Percentiles rank a stretch among this genome's conserved stretches.
Evolutionary conservation across 345 rosid genomes (phyloP).

Genomic region (Moringa oleifera): DNA sequence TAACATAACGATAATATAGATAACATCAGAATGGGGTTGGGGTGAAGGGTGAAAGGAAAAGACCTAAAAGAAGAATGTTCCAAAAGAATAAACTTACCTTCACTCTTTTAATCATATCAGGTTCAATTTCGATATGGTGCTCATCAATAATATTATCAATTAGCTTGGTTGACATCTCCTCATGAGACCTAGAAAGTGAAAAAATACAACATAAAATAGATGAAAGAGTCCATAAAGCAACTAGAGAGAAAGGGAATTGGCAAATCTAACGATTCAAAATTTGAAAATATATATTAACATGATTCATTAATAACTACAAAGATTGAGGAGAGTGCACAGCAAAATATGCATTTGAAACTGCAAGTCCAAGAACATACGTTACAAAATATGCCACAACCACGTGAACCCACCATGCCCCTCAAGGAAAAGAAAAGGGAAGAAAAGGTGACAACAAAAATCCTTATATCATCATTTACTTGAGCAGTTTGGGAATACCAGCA

Average conservation of each 20-base stretch:
- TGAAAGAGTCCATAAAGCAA: background rate
- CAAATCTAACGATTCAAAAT: background rate
- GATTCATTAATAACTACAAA: no score
- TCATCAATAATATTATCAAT: conserved; percentile 77
- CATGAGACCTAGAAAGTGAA: conserved; percentile 68
- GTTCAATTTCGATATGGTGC: conserved; percentile 76
- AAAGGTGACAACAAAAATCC: no score
- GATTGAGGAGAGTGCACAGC: no score
- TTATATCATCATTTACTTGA: no score
- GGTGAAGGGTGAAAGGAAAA: background rate
- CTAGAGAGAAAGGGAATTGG: background rate
- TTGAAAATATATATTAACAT: no score
- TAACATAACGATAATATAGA: background rate
- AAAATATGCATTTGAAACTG: no score
- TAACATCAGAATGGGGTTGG: background rate
- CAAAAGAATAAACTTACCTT: conserved; percentile 62
- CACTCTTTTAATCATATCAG: conserved; percentile 68
- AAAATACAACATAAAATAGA: conserved; percentile 7
- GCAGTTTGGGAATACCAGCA: no score
- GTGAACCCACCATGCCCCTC: background rate
- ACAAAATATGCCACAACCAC: background rate
- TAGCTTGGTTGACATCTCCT: conserved; percentile 70
- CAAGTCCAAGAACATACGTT: background rate
- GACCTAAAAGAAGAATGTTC: conserved; percentile 6
- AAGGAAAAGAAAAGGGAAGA: no score